These are phyloP conservation scores for Pelagophyceae sp. DNA, from an alignment of 352 stramenopile species.

Conservation along the genomic window DNA sequence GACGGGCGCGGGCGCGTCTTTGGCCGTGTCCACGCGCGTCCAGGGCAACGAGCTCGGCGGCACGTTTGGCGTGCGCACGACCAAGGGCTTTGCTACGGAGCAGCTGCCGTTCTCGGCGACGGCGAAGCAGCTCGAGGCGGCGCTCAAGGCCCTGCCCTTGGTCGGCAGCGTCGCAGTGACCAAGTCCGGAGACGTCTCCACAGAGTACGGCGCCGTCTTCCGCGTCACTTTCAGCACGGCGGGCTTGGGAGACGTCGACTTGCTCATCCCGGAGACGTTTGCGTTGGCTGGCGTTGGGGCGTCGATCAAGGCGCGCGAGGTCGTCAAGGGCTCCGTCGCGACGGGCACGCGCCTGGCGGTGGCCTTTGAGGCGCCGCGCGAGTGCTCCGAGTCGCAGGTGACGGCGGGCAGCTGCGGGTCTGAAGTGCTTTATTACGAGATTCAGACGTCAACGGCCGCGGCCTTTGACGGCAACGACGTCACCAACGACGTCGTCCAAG, in stretches of 20 bases:
- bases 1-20: conserved; percentile 42
- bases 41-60: conserved; percentile 70
- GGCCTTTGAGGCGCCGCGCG: conserved; percentile 44
- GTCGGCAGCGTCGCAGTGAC: conserved; percentile 47
- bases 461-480: conserved; percentile 34
- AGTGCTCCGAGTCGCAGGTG: conserved; percentile 49
- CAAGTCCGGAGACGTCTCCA: conserved; percentile 22
- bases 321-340: conserved; percentile 60
- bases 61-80: conserved; percentile 65
- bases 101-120: conserved; percentile 63
- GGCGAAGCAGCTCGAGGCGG: conserved; percentile 58
- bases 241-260: conserved; percentile 64
- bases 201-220: conserved; percentile 48
- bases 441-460: conserved; percentile 28
- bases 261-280: conserved; percentile 49
- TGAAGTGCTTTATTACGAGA: conserved; percentile 37
- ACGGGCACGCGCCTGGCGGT: conserved; percentile 40
- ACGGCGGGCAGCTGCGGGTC: conserved; percentile 38
- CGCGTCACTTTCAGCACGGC: conserved; percentile 50
- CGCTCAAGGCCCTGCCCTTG: conserved; percentile 34
- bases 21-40: conserved; percentile 58
- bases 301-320: conserved; percentile 58
- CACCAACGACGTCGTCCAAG: conserved; percentile 31
- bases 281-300: conserved; percentile 55
- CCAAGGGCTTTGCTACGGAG: conserved; percentile 62